Evolutionary conservation across 306 rosid species (phyloP).

Genomic region (Delonix regia): DNA sequence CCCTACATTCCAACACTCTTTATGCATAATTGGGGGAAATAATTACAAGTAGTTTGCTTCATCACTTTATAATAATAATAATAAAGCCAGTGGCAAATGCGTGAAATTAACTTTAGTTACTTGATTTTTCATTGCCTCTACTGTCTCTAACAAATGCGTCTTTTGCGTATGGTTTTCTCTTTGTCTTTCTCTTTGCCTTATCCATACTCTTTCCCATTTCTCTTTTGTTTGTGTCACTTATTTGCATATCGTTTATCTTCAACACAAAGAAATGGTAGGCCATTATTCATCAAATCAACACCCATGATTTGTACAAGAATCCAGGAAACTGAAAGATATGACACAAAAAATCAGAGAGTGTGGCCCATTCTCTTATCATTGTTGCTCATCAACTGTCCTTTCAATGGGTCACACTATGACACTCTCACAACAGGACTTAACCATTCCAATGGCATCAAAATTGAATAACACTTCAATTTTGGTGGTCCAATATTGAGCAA

Average conservation of each 20-base stretch:
- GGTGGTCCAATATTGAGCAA: constrained; percentile 35
- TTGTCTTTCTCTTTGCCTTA: background rate
- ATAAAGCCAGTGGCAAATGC: background rate
- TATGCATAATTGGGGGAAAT: too few relatives aligned
- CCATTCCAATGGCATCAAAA: background rate
- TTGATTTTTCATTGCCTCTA: background rate
- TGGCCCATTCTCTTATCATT: constrained; percentile 32
- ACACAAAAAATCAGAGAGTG: background rate
- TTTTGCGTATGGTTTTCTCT: background rate
- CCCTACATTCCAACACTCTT: too few relatives aligned
- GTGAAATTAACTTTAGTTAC: background rate
- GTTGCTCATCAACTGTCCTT: background rate
- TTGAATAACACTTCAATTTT: background rate
- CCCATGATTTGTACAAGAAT: background rate
- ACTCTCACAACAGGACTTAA: background rate
- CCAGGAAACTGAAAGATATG: background rate
- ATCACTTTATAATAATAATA: too few relatives aligned
- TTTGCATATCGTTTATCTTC: background rate
- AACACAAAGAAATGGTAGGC: background rate
- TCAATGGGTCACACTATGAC: background rate
- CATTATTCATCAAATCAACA: background rate
- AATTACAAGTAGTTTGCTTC: too few relatives aligned
- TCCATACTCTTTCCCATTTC: background rate
- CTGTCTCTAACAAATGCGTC: background rate
- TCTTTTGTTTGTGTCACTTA: background rate